Base-by-base conservation (phyloP, 2,329 filamentous ascomycete genomes). In the Juglanconis juglandina region DNA sequence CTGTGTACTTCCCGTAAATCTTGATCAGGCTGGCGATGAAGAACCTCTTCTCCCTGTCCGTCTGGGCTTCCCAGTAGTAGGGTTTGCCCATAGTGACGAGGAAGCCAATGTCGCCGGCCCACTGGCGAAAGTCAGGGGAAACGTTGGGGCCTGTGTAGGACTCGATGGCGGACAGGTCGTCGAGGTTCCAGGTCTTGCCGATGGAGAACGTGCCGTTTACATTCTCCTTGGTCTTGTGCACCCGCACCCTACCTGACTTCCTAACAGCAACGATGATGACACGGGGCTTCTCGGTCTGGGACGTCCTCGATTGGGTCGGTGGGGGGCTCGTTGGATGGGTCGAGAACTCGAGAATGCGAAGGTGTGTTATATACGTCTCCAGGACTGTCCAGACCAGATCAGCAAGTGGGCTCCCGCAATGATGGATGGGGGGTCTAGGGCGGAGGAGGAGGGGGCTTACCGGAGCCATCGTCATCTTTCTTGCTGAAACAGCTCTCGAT, bases 191-290 rank as follows among this genome's bases (percentile, higher is more conserved):
- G 3, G 95, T 96, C 78, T 99, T 99, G 66, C 95, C 95, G 67
- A 99, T 96, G 24, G 94, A 98, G 75, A 97, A 99, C 32, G 91
- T 87, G 59, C 92, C 92, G 73, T 96, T 97, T 59, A 85, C 81
- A 73, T 99, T 99, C 77, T 99, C 95, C 68, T 96, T 89, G 60
- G 92, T 94, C 76, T 99, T 99, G 80, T 99, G 95, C 79, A 99
- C 87, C 69, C 93, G 90, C 53, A 99, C 94, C 62, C 92, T 85
- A 58, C 94, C 95, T 1, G 94, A 96, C 69, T 92, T 95, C 63
- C 92, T 87, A 62, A 99, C 95, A 10, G 94, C 90, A 66, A 99
- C 89, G 66, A 99, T 92, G 71, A 99, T 96, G 66, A 96, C 83
- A 69, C 95, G 87, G 52, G 88, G 85, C 75, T 99, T 99, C 75